Percentiles rank a stretch among this genome's conserved stretches.
Conservation (phyloP, 148 eudicot species). For the Suaeda aralocaspica region DNA sequence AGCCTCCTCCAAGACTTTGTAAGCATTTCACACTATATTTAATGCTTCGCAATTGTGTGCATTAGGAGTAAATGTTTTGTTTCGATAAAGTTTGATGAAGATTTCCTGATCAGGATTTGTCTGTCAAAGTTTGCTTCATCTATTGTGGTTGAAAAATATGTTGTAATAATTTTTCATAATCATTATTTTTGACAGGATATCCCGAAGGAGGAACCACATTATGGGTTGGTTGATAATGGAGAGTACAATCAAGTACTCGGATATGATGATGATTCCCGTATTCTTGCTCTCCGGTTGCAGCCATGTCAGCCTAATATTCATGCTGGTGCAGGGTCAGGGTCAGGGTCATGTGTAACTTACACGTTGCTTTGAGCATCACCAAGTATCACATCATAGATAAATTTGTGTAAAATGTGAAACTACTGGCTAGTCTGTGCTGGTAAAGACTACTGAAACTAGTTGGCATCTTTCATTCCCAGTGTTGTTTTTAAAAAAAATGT, state of each 20-base stretch:
- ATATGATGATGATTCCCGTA: slow-evolving; percentile 29
- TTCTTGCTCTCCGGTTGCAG: slow-evolving; percentile 52
- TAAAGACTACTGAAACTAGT: no score
- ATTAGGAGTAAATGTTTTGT: background rate
- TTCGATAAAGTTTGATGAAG: background rate
- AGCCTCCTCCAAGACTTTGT: slow-evolving; percentile 57
- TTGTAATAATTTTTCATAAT: background rate
- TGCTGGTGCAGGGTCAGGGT: slow-evolving; percentile 55
- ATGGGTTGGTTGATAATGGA: slow-evolving; percentile 66
- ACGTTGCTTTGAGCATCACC: slow-evolving; percentile 42
- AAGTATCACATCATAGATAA: no score
- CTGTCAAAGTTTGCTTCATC: background rate
- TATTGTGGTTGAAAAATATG: no score
- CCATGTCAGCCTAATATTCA: slow-evolving; percentile 39
- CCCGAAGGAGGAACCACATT: slow-evolving; percentile 62
- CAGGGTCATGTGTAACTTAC: slow-evolving; percentile 53
- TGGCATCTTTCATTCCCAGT: no score
- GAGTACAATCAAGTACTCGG: slow-evolving; percentile 49
- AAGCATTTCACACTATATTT: slow-evolving; percentile 27
- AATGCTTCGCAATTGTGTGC: background rate
- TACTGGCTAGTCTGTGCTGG: no score
- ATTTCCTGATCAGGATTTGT: background rate
- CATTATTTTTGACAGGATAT: slow-evolving; percentile 32
- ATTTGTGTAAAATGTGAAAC: no score
- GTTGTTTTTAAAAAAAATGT: no score